Percentiles rank a stretch among this genome's conserved stretches.
Evolutionary conservation across 2,329 filamentous ascomycete species (phyloP).

Genomic region (Scedosporium dehoogii): DNA sequence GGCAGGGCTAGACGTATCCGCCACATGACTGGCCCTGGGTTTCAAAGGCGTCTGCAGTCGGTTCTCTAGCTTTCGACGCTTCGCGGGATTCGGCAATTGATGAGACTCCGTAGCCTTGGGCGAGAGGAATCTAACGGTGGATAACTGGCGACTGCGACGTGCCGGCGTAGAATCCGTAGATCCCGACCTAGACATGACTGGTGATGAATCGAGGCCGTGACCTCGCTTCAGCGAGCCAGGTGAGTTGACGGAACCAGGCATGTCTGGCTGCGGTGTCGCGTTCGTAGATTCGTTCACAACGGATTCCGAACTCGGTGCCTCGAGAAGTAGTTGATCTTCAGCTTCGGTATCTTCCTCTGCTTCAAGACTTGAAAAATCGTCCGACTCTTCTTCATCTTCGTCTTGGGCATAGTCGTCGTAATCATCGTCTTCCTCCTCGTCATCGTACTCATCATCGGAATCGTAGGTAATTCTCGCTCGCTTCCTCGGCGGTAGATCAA

Average conservation of each 20-base stretch:
- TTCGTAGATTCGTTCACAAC: conserved; percentile 19
- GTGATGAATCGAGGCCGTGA: not conserved
- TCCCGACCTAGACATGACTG: not conserved
- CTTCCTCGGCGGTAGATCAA: conserved; percentile 68
- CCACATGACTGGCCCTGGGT: not conserved
- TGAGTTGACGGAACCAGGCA: not conserved
- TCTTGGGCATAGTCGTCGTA: not conserved
- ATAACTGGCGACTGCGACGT: not conserved
- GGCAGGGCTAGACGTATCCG: not conserved
- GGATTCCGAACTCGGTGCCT: conserved; percentile 16
- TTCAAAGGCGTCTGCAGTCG: not conserved
- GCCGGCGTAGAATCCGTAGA: not conserved
- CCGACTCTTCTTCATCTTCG: not conserved
- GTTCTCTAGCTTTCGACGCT: not conserved
- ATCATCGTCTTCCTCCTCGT: conserved; percentile 6
- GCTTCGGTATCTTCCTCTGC: too few relatives aligned
- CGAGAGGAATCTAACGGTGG: not conserved
- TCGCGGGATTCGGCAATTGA: not conserved
- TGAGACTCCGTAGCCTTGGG: not conserved
- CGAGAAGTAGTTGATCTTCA: conserved; percentile 19
- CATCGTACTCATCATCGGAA: conserved; percentile 26
- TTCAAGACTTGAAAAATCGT: too few relatives aligned
- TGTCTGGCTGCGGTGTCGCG: not conserved
- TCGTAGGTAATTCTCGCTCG: conserved; percentile 42
- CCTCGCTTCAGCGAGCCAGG: not conserved